These are phyloP conservation scores for Cladophialophora bantiana DNA, from an alignment of 2,329 filamentous ascomycete species.

Conservation along the genomic window DNA sequence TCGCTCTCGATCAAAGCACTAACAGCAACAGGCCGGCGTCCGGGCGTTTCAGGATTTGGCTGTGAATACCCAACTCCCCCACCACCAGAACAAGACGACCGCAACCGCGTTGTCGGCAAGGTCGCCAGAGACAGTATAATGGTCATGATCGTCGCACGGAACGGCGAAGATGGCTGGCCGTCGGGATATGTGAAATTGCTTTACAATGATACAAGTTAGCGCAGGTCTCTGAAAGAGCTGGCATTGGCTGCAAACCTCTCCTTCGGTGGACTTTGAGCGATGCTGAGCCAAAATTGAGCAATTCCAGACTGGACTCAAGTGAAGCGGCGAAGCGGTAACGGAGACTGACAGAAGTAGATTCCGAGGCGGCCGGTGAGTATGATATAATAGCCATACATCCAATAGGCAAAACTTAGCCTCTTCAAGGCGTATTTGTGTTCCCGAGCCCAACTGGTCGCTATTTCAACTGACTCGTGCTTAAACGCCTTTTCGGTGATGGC, in stretches of 20 bases:
- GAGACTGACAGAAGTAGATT: no score
- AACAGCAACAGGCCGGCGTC: no score
- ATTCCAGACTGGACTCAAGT: not conserved
- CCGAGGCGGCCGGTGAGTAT: no score
- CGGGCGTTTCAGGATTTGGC: not conserved
- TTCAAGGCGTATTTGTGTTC: no score
- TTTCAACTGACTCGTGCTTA: no score
- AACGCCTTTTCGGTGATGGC: no score
- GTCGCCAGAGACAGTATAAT: slow-evolving; percentile 32
- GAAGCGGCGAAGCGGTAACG: no score
- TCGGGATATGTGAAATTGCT: slow-evolving; percentile 16
- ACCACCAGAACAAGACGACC: slow-evolving; percentile 23
- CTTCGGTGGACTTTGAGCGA: not conserved
- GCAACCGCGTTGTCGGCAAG: slow-evolving; percentile 25
- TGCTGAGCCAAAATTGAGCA: not conserved
- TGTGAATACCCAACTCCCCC: slow-evolving; percentile 6
- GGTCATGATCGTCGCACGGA: slow-evolving; percentile 28
- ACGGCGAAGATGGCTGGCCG: slow-evolving; percentile 10
- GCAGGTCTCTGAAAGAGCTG: not conserved
- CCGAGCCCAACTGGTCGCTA: no score
- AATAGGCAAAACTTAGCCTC: no score
- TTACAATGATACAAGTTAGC: not conserved
- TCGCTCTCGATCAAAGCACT: slow-evolving; percentile 1
- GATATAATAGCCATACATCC: no score
- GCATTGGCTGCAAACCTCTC: not conserved